These are phyloP conservation scores for Phragmites australis DNA, from an alignment of 176 grass and related monocot genomes.

Conservation along the genomic window DNA sequence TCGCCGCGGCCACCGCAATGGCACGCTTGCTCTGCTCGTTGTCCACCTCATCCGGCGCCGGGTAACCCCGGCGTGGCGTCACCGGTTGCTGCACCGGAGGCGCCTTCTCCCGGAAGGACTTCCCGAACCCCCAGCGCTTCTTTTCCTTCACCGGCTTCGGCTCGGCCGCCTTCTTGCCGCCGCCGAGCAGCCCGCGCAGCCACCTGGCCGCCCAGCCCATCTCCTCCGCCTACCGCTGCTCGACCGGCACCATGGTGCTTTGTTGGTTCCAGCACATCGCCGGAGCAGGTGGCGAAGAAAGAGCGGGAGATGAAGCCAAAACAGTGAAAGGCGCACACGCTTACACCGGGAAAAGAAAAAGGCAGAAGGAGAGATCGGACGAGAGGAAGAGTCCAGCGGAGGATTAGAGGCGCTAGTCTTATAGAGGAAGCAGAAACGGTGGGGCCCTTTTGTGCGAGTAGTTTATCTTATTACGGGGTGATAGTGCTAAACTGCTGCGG, in stretches of 20 bases:
- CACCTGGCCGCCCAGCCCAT: conserved; percentile 84
- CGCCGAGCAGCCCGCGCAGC: conserved; percentile 67
- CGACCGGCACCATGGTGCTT: not conserved
- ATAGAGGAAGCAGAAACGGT: conserved; percentile 26
- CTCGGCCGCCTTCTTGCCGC: conserved; percentile 56
- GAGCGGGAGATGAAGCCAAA: conserved; percentile 63
- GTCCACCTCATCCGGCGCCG: conserved; percentile 18
- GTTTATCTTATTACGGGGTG: not conserved
- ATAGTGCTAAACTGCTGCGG: not conserved
- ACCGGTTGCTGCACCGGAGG: conserved; percentile 9
- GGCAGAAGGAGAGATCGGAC: not conserved
- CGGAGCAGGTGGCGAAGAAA: conserved; percentile 22
- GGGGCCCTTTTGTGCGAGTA: not conserved
- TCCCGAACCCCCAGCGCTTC: conserved; percentile 62
- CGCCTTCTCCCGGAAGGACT: conserved; percentile 71
- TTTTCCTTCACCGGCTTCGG: conserved; percentile 45
- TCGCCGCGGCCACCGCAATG: conserved; percentile 84
- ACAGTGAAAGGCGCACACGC: conserved; percentile 34
- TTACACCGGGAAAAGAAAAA: not conserved
- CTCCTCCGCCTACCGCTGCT: conserved; percentile 18
- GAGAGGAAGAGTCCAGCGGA: conserved; percentile 16
- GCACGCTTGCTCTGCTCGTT: conserved; percentile 89
- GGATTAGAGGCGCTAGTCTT: conserved; percentile 36
- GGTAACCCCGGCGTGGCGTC: conserved; percentile 35
- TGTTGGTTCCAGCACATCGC: conserved; percentile 4